Percentiles rank a stretch among this genome's conserved stretches.
These are phyloP conservation scores for Coemansia sp. DNA, from an alignment of 192 early-diverging fungal species.

Conservation along the genomic window DNA sequence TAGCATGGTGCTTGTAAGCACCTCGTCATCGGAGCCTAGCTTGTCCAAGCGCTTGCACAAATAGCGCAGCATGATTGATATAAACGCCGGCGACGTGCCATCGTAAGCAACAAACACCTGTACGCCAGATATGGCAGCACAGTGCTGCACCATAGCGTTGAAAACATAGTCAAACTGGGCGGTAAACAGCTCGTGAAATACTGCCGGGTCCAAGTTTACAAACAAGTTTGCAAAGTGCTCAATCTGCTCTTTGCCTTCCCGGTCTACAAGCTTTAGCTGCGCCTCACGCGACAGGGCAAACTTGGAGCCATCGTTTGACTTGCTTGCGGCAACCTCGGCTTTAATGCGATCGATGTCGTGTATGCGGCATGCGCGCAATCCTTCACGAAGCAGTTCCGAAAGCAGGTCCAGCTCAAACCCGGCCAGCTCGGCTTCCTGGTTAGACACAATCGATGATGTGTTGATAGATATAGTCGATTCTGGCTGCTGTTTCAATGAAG, in stretches of 20 bases:
- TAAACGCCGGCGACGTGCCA: slow-evolving; percentile 53
- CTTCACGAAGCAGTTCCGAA: slow-evolving; percentile 44
- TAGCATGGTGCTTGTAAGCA: slow-evolving; percentile 64
- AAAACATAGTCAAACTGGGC: slow-evolving; percentile 85
- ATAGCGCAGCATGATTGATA: slow-evolving; percentile 55
- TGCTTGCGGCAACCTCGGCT: slow-evolving; percentile 16
- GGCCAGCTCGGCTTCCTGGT: slow-evolving; percentile 38
- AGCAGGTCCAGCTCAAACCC: slow-evolving; percentile 52
- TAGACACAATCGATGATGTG: slow-evolving; percentile 15
- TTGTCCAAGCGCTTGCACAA: slow-evolving; percentile 42
- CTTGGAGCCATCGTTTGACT: background rate
- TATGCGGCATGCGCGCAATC: slow-evolving; percentile 47
- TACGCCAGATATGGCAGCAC: slow-evolving; percentile 73
- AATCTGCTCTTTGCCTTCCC: slow-evolving; percentile 88
- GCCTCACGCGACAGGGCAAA: slow-evolving; percentile 25
- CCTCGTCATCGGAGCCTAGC: slow-evolving; percentile 48
- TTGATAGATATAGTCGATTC: background rate
- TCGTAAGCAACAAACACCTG: slow-evolving; percentile 85
- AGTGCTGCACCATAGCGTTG: slow-evolving; percentile 75
- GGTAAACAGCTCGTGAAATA: slow-evolving; percentile 95
- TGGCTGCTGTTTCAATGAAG: slow-evolving; percentile 1
- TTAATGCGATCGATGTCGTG: slow-evolving; percentile 40
- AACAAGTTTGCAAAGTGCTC: slow-evolving; percentile 89
- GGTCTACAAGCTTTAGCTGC: slow-evolving; percentile 63
- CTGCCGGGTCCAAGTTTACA: slow-evolving; percentile 75